These are phyloP conservation scores for Auriscalpium vulgare DNA, from an alignment of 768 basidiomycete species.

Conservation along the genomic window DNA sequence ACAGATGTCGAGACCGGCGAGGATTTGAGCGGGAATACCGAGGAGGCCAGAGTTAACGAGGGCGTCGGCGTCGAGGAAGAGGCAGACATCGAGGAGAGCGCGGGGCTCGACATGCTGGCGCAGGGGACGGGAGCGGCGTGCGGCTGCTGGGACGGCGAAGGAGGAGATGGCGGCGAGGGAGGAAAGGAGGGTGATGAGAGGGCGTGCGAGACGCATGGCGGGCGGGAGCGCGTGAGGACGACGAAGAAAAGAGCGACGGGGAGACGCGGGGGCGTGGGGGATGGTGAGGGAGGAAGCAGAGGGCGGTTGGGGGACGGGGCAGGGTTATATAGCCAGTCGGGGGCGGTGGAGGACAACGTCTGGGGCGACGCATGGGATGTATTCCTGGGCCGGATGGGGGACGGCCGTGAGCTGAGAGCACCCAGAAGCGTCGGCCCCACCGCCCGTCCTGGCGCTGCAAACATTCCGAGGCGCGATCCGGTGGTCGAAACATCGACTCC, in stretches of 20 bases:
- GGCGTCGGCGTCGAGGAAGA: constrained; percentile 10
- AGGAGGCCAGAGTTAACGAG: constrained; percentile 3
- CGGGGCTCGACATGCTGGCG: constrained; percentile 16
- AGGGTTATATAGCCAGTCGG: background rate
- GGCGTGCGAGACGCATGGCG: constrained; percentile 2
- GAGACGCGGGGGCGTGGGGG: background rate
- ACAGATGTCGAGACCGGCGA: constrained; percentile 24
- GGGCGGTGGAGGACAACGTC: too few relatives aligned
- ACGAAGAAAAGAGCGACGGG: constrained; percentile 5
- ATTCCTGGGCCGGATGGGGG: too few relatives aligned
- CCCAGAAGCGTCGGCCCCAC: too few relatives aligned
- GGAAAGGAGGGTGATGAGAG: background rate
- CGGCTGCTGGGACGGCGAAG: background rate
- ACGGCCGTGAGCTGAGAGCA: too few relatives aligned
- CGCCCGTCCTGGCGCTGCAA: too few relatives aligned
- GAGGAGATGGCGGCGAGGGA: background rate
- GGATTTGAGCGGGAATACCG: background rate
- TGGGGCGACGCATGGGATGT: too few relatives aligned
- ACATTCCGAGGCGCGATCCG: too few relatives aligned
- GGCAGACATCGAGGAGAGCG: constrained; percentile 16
- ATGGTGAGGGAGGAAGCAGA: background rate
- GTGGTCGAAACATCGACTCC: too few relatives aligned
- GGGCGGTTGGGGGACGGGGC: background rate
- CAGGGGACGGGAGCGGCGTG: background rate
- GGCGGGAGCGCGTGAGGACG: background rate